These are phyloP conservation scores for Oldenlandia corymbosa DNA, from an alignment of 257 asterid genomes.

Conservation along the genomic window DNA sequence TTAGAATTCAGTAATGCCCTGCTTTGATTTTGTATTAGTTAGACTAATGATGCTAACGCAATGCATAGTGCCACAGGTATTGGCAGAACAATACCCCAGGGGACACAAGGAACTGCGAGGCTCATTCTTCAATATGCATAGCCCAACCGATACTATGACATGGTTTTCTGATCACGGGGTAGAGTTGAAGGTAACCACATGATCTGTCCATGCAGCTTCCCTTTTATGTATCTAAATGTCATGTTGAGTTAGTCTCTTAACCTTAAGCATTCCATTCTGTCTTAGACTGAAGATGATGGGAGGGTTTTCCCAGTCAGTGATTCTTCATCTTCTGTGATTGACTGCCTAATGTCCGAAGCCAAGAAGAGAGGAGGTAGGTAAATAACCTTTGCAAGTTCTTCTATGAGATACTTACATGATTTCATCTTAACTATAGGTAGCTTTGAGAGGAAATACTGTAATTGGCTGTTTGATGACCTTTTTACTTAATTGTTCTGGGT, in stretches of 20 bases:
- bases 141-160: conserved; percentile 85
- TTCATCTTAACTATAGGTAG: not conserved
- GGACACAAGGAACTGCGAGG: conserved; percentile 91
- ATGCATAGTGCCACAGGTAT: conserved; percentile 35
- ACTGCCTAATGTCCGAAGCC: conserved; percentile 87
- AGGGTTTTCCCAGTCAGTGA: conserved; percentile 88
- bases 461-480: conserved; percentile 3
- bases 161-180: conserved; percentile 89
- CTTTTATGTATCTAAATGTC: conserved; percentile 3
- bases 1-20: not conserved
- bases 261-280: conserved; percentile 20
- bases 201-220: conserved; percentile 10
- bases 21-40: not conserved
- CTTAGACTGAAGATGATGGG: conserved; percentile 83
- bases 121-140: conserved; percentile 70
- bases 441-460: not conserved
- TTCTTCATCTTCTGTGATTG: conserved; percentile 72
- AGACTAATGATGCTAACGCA: not conserved
- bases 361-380: conserved; percentile 68
- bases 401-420: not conserved
- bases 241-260: conserved; percentile 3
- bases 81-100: conserved; percentile 89
- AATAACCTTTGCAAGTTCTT: not conserved
- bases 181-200: conserved; percentile 52
- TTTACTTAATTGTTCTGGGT: not conserved